Evolutionary conservation across 352 stramenopile species (phyloP), one percentile per base, ranked within the genome.

Genomic region (Globisporangium lucens): DNA sequence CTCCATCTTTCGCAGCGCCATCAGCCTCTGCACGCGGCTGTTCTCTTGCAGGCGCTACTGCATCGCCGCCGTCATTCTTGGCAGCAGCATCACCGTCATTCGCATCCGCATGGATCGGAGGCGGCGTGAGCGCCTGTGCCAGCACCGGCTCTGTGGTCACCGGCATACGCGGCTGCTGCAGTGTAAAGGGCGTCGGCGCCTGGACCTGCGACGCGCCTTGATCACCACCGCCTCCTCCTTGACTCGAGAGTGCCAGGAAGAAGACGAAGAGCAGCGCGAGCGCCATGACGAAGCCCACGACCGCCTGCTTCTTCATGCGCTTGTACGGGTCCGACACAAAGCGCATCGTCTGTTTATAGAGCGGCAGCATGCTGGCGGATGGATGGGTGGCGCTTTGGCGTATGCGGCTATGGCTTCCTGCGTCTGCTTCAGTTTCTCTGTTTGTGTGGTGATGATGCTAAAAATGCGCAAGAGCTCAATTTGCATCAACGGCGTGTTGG

Each of bases 261-360:
- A 91, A 55, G 27, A 92, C 35, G 46, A 89, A 91, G 38, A 94
- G 73, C 61, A 92, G 66, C 60, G 87, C 56, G 29, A 94, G 78
- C 57, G 61, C 67, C 20, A 74, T 65, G 12, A 87, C 62, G 0
- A 67, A 62, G 2, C 53, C 73, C 0, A 88, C 10, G 1, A 90
- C 46, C 41, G 81, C 78, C 24, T 70, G 70, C 65, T 80, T 82
- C 66, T 86, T 85, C 70, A 91, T 79, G 52, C 76, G 83, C 58
- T 66, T 68, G 65, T 90, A 90, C 53, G 86, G 86, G 15, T 74
- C 66, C 58, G 80, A 76, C 47, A 80, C 74, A 72, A 87, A 84
- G 71, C 76, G 86, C 82, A 90, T 74, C 38, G 76, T 77, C 66
- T 81, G 76, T 72, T 85, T 83, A 63, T 91, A 89, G 29, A 90